A percentile compares a stretch with the other conserved stretches of the same genome.
Conservation (phyloP, 768 basidiomycete species). For the Mycena belliarum region DNA sequence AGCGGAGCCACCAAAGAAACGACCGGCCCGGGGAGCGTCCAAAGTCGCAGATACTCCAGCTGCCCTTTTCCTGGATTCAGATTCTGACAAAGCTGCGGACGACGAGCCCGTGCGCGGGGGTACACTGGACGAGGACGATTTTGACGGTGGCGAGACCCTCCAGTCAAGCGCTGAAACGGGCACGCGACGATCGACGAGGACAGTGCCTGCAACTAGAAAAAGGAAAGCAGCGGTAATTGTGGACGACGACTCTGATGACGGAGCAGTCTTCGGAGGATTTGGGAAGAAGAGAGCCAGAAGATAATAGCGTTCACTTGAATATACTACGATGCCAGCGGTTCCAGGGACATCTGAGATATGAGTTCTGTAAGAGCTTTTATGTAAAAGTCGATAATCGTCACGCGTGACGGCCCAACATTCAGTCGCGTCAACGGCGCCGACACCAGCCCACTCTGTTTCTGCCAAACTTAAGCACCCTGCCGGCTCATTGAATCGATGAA, state of each 20-base stretch:
- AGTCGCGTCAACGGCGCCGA: too few species aligned
- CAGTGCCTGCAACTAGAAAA: conserved; percentile 23
- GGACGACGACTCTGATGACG: conserved; percentile 75
- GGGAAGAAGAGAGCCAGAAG: conserved; percentile 8
- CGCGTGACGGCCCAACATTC: not conserved
- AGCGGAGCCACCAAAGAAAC: conserved; percentile 29
- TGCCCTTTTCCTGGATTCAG: conserved; percentile 50
- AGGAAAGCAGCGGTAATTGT: conserved; percentile 41
- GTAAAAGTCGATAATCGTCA: not conserved
- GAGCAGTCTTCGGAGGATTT: conserved; percentile 69
- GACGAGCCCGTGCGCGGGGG: conserved; percentile 24
- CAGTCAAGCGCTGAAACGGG: conserved; percentile 29
- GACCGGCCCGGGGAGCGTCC: conserved; percentile 12
- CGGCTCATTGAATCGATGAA: conserved; percentile 1
- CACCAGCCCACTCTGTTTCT: too few species aligned
- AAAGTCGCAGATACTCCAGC: conserved; percentile 12
- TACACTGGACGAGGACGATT: conserved; percentile 21
- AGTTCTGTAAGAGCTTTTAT: too few species aligned
- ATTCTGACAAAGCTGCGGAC: conserved; percentile 27
- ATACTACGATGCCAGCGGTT: too few species aligned
- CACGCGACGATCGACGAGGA: conserved; percentile 26
- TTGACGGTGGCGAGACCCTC: conserved; percentile 25
- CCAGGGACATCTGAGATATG: too few species aligned
- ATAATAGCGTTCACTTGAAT: not conserved
- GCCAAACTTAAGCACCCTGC: too few species aligned